Conservation (phyloP, 768 basidiomycete genomes). For the Hericium erinaceus region DNA sequence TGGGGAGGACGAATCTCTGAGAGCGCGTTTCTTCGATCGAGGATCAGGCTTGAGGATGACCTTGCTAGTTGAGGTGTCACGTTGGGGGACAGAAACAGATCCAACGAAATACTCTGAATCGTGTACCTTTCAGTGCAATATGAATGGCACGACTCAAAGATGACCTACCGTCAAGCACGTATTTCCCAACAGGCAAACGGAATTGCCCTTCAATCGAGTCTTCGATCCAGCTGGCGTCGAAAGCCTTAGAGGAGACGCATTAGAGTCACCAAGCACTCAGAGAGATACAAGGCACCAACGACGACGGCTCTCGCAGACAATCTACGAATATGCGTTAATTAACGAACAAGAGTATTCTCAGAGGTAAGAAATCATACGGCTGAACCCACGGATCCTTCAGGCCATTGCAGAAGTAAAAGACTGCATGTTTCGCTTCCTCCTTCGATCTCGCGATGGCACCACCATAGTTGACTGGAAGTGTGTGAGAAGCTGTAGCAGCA, state of each 20-base stretch:
- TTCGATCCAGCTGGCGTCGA: constrained; percentile 1
- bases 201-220: background rate
- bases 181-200: background rate
- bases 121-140: no score
- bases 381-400: constrained; percentile 6
- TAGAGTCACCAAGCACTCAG: background rate
- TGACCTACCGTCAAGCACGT: constrained; percentile 2
- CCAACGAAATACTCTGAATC: no score
- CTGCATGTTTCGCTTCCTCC: constrained; percentile 1
- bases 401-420: constrained; percentile 7
- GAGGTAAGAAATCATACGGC: background rate
- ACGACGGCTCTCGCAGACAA: background rate
- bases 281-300: background rate
- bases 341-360: background rate
- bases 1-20: background rate
- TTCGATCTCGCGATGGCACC: constrained; percentile 4
- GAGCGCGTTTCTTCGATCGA: background rate
- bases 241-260: background rate
- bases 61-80: background rate
- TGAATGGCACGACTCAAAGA: background rate
- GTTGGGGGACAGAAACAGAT: background rate
- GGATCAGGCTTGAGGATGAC: background rate
- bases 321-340: background rate
- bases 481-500: background rate
- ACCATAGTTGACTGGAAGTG: constrained; percentile 1